Evolutionary conservation across 1,139 yeast genomes (phyloP).

Genomic region (Saccharomyces hybrid): DNA sequence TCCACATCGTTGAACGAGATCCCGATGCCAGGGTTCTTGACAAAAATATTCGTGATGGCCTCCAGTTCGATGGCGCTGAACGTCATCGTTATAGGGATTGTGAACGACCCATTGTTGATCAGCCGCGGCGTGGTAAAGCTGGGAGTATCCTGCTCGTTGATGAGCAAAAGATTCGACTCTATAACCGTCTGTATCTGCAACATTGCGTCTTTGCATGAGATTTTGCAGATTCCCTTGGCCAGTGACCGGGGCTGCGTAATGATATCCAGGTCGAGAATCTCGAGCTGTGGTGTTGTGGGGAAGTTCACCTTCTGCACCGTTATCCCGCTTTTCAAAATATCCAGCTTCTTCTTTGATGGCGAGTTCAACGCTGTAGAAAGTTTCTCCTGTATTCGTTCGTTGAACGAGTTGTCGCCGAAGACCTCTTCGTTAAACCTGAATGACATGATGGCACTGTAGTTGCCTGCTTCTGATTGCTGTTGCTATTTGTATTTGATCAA

Average conservation of each 20-base stretch:
- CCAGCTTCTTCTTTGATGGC: conserved; percentile 9
- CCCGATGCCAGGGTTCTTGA: conserved; percentile 29
- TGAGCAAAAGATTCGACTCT: conserved; percentile 28
- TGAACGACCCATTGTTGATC: conserved; percentile 30
- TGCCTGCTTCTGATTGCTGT: background rate
- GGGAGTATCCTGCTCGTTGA: conserved; percentile 25
- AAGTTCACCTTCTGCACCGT: conserved; percentile 28
- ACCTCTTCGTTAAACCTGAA: conserved; percentile 25
- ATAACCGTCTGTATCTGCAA: conserved; percentile 29
- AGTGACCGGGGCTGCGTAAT: conserved; percentile 24
- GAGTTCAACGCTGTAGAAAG: conserved; percentile 25
- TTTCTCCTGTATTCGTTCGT: conserved; percentile 24
- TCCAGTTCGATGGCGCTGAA: conserved; percentile 29
- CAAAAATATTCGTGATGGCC: conserved; percentile 30
- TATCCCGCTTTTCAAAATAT: conserved; percentile 27
- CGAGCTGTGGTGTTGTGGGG: conserved; percentile 28
- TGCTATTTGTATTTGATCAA: background rate
- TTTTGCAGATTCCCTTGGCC: conserved; percentile 29
- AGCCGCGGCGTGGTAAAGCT: conserved; percentile 28
- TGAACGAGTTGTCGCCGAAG: conserved; percentile 28
- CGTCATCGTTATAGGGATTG: conserved; percentile 32
- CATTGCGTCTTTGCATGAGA: conserved; percentile 27
- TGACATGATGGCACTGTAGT: conserved; percentile 18
- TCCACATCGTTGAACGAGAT: conserved; percentile 32
- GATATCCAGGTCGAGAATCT: conserved; percentile 30